phyloP scores from a whole-genome alignment of 441 rosid species.

The Euphorbia celastroides region DNA sequence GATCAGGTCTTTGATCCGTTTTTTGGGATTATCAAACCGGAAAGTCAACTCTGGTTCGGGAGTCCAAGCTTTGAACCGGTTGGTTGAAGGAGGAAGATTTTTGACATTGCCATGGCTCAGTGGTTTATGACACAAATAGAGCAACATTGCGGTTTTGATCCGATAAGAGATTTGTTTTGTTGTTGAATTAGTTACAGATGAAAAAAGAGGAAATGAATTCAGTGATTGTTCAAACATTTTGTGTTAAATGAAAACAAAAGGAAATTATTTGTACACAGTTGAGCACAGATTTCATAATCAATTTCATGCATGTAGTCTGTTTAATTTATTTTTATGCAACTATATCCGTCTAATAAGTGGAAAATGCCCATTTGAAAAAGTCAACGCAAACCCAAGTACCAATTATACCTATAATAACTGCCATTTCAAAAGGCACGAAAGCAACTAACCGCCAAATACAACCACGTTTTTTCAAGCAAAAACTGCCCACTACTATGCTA shows the following conservation, averaged over 20 bases:
- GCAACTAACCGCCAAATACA: slow-evolving; percentile 12
- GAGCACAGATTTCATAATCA: background rate
- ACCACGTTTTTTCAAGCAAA: slow-evolving; percentile 12
- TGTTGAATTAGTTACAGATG: background rate
- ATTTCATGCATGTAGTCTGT: background rate
- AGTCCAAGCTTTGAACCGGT: background rate
- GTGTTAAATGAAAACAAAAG: too few relatives aligned
- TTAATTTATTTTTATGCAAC: background rate
- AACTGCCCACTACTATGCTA: slow-evolving; percentile 16
- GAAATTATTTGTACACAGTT: background rate
- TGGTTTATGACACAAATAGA: background rate
- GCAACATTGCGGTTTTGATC: background rate
- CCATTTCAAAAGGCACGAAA: slow-evolving; percentile 7
- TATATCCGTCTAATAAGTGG: background rate
- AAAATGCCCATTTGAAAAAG: slow-evolving; percentile 3
- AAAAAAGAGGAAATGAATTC: background rate
- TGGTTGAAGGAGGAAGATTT: background rate
- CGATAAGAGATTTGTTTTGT: background rate
- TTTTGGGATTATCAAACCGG: background rate
- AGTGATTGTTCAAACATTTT: background rate
- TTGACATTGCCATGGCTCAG: background rate
- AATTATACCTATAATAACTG: background rate
- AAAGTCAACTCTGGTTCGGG: background rate
- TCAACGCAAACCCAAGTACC: background rate
- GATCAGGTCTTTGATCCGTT: background rate